phyloP scores from a whole-genome alignment of 495 filamentous ascomycete genomes.

The Pseudevernia furfuracea region DNA sequence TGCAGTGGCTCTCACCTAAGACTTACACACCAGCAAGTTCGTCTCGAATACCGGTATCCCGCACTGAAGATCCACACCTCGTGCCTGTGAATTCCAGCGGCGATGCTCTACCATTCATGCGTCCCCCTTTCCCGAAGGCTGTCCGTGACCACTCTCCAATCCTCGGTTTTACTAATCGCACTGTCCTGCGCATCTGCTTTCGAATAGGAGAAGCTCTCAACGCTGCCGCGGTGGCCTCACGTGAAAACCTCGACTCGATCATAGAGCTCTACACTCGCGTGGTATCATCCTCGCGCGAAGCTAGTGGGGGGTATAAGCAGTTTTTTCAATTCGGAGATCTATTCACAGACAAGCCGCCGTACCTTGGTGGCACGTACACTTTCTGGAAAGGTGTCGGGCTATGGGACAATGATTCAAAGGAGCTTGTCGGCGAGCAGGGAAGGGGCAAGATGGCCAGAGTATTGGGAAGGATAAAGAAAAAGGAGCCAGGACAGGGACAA shows the following conservation, averaged over 20 bases:
- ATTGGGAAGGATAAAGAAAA: slow-evolving; percentile 22
- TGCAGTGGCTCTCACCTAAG: slow-evolving; percentile 19
- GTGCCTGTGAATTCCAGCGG: slow-evolving; percentile 13
- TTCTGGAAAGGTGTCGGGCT: slow-evolving; percentile 26
- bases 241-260: slow-evolving; percentile 17
- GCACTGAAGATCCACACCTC: not conserved
- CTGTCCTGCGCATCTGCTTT: slow-evolving; percentile 25
- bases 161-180: slow-evolving; percentile 17
- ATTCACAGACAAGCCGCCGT: slow-evolving; percentile 27
- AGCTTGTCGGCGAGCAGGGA: slow-evolving; percentile 22
- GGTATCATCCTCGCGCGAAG: slow-evolving; percentile 16
- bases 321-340: slow-evolving; percentile 27
- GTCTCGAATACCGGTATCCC: slow-evolving; percentile 1
- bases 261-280: slow-evolving; percentile 27
- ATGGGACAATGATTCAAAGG: slow-evolving; percentile 25
- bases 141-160: slow-evolving; percentile 24
- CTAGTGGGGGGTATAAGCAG: slow-evolving; percentile 21
- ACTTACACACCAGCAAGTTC: slow-evolving; percentile 15
- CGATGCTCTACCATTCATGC: slow-evolving; percentile 21
- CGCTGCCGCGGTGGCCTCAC: slow-evolving; percentile 20
- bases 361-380: slow-evolving; percentile 22
- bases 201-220: slow-evolving; percentile 29
- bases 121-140: slow-evolving; percentile 20
- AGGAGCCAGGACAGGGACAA: slow-evolving; percentile 10
- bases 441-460: slow-evolving; percentile 25